Evolutionary conservation across 495 filamentous ascomycete genomes (phyloP), one percentile per base, ranked within the genome.

Genomic region (Staphylotrichum longicolle): DNA sequence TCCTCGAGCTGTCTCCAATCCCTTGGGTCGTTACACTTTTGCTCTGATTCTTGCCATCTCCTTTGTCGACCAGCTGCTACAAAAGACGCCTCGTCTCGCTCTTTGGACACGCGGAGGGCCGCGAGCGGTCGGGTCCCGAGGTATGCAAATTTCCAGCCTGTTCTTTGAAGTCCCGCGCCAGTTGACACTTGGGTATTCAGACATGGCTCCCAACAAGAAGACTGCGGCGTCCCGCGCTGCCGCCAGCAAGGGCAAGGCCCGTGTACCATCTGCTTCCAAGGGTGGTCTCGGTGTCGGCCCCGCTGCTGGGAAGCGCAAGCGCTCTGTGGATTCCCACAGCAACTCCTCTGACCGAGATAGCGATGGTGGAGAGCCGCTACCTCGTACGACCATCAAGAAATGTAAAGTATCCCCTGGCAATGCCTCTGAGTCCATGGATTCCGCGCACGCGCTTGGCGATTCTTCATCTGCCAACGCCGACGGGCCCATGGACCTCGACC

Each of bases 101-200:
- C 7, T 40, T 30, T 5, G 7, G 11, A 12, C 9, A 4, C 7
- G n/a, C 6, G 27, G 15, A n/a, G 3, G 14, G 15, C 46, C 12
- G 9, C 42, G 10, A 15, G 35, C 44, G 15, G 12, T 48, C 55
- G 42, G 32, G 45, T 40, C 33, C 39, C 20, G 44, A 48, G 41
- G 48, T 60, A 53, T 35, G 47, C 20, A 44, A 44, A 20, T 40
- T 2, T 32, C 12, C n/a, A 5, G 8, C 3, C 7, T 3, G 49
- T 40, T 10, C 5, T 20, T 32, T 40, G 8, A 15, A 10, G 20
- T 7, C 14, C 10, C 7, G 40, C 35, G 34, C n/a, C 50, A 54
- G 15, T 33, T 60, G 39, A 60, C 41, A 47, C 46, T n/a, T 7
- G 6, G 20, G 20, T 27, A 27, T n/a, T n/a, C 20, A 60, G 58